Conservation (phyloP, 345 rosid genomes). For the Citrus inodora region DNA sequence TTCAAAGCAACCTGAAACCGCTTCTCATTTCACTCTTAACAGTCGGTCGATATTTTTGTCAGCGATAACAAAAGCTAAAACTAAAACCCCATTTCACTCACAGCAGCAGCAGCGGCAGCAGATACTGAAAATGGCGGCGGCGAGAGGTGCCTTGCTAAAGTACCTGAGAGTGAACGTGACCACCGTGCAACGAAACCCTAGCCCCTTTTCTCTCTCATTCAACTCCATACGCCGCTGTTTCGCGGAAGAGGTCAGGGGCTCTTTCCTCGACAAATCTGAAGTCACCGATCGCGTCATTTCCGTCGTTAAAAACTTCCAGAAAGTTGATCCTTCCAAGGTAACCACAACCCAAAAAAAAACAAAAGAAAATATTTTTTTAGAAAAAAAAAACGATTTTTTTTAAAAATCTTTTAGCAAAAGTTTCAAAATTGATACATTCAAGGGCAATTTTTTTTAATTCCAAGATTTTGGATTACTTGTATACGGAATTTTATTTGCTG, state of each 20-base stretch:
- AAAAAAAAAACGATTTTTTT: too few relatives aligned
- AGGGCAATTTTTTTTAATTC: neutral
- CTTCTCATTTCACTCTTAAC: neutral
- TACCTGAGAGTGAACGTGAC: slow-evolving; percentile 61
- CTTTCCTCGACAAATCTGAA: slow-evolving; percentile 94
- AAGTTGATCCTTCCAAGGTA: slow-evolving; percentile 93
- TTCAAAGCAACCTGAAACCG: neutral
- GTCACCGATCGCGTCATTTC: slow-evolving; percentile 88
- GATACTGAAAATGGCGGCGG: slow-evolving; percentile 50
- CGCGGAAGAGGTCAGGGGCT: slow-evolving; percentile 79
- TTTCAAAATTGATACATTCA: neutral
- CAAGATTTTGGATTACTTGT: neutral
- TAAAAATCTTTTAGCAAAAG: neutral
- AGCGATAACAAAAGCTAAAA: neutral
- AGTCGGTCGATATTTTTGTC: neutral
- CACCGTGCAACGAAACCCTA: slow-evolving; percentile 34
- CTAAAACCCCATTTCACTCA: neutral
- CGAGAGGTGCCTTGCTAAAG: slow-evolving; percentile 67
- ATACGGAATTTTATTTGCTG: too few relatives aligned
- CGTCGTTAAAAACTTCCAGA: slow-evolving; percentile 89
- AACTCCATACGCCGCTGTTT: slow-evolving; percentile 49
- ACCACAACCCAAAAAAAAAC: neutral
- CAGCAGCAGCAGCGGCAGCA: neutral
- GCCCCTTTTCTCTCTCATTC: slow-evolving; percentile 34
- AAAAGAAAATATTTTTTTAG: neutral